Percentiles rank a stretch among this genome's conserved stretches.
phyloP scores from a whole-genome alignment of 768 basidiomycete genomes.

The Tricholoma matsutake region DNA sequence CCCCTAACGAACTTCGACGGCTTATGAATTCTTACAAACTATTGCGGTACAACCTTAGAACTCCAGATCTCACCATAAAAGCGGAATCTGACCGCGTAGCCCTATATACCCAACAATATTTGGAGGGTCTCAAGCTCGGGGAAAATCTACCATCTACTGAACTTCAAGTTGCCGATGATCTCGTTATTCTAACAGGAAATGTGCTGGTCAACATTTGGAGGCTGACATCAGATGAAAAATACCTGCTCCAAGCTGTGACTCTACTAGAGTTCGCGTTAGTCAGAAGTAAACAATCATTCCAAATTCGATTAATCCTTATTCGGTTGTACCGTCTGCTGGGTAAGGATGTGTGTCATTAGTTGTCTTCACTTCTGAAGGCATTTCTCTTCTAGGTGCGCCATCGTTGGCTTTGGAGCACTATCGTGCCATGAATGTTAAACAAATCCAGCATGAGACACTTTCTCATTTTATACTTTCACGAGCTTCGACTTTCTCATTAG shows the following conservation, averaged over 20 bases:
- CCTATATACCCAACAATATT: constrained; percentile 58
- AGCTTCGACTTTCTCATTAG: constrained; percentile 74
- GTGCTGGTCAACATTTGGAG: constrained; percentile 64
- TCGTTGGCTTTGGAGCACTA: constrained; percentile 77
- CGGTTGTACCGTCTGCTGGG: constrained; percentile 82
- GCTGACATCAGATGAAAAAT: constrained; percentile 47
- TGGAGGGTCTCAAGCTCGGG: constrained; percentile 66
- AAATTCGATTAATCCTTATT: constrained; percentile 71
- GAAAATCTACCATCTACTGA: constrained; percentile 66
- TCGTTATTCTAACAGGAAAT: constrained; percentile 72
- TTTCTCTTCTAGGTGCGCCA: constrained; percentile 56
- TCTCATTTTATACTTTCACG: constrained; percentile 81
- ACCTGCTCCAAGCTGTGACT: constrained; percentile 62
- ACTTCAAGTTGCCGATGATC: constrained; percentile 84
- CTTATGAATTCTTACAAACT: constrained; percentile 77
- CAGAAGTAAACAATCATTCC: constrained; percentile 78
- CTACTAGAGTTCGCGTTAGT: constrained; percentile 70
- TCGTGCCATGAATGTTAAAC: constrained; percentile 71
- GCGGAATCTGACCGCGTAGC: constrained; percentile 51
- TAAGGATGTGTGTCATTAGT: constrained; percentile 25
- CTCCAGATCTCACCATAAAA: constrained; percentile 50
- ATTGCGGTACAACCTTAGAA: constrained; percentile 54
- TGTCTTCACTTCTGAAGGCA: neutral
- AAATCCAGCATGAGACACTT: constrained; percentile 86
- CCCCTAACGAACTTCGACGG: constrained; percentile 53